Base-by-base conservation (phyloP, 495 filamentous ascomycete genomes). In the Lichenothelia convexa region DNA sequence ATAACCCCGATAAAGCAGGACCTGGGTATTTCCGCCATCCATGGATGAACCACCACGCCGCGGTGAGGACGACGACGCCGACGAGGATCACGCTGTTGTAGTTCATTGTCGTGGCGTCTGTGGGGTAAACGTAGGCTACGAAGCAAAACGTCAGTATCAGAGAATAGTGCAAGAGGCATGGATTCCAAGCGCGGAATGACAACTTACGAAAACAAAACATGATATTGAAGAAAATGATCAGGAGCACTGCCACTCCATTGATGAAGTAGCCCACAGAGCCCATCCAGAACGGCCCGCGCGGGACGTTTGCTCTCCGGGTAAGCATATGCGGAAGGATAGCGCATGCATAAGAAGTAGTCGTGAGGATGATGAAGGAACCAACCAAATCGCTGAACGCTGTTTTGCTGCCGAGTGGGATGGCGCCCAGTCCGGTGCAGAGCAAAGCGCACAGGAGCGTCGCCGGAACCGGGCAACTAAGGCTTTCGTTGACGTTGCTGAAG, bases 161-260 rank as follows among this genome's bases (percentile, higher is more conserved):
- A n/a, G n/a, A n/a, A n/a, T n/a, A n/a, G n/a, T n/a, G n/a, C n/a
- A n/a, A n/a, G n/a, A n/a, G n/a, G n/a, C n/a, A n/a, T n/a, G n/a
- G n/a, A n/a, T n/a, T n/a, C n/a, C n/a, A n/a, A n/a, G n/a, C n/a
- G n/a, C n/a, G n/a, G n/a, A n/a, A n/a, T n/a, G n/a, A n/a, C n/a
- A n/a, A n/a, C n/a, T n/a, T n/a, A n/a, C n/a, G 79, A 49, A 85
- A 83, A 40, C 75, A 82, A 54, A 77, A 86, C 34, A 84, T 70
- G 6, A 78, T 61, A 35, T 75, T 65, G 50, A 82, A 86, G 17
- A 71, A 57, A 1, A 67, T 45, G 36, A 86, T 87, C 40, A 79
- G 74, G 19, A 70, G 43, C 24, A 76, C 65, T 5, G 73, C 56
- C 3, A 73, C 37, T 3, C 56, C 44, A 44, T 82, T 80, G 44